Conservation (phyloP, 2,329 filamentous ascomycete species). For the Diaporthe ilicicola region DNA sequence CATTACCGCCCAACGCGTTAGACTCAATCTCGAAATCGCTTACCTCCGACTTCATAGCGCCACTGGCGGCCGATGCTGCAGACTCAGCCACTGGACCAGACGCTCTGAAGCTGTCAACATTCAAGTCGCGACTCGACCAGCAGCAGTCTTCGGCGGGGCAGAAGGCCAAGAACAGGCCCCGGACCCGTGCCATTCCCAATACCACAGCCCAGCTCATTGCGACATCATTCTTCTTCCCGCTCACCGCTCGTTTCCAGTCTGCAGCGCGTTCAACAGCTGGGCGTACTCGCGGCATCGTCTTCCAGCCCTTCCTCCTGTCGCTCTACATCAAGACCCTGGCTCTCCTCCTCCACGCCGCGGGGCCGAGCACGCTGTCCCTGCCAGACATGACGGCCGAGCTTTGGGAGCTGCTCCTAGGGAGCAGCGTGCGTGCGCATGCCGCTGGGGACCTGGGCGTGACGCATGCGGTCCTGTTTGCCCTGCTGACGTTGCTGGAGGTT, state of each 20-base stretch:
- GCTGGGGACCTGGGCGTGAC: constrained; percentile 72
- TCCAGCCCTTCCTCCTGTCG: constrained; percentile 78
- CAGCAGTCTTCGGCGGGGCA: constrained; percentile 55
- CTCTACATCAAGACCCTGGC: constrained; percentile 88
- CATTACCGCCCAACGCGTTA: constrained; percentile 67
- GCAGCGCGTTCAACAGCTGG: constrained; percentile 55
- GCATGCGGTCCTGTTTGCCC: constrained; percentile 78
- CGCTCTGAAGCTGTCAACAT: constrained; percentile 87
- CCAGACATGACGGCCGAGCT: constrained; percentile 85
- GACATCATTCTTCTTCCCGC: constrained; percentile 83
- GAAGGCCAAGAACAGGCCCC: constrained; percentile 44
- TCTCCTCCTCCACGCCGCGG: constrained; percentile 82
- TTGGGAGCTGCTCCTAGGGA: constrained; percentile 78
- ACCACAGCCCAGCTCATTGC: constrained; percentile 80
- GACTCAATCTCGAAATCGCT: constrained; percentile 74
- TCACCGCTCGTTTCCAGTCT: constrained; percentile 82
- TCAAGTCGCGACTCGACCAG: constrained; percentile 79
- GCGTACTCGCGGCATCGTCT: constrained; percentile 66
- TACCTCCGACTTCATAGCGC: constrained; percentile 77
- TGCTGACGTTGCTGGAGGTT: constrained; percentile 83
- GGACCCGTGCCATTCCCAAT: constrained; percentile 72
- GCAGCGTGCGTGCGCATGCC: constrained; percentile 66
- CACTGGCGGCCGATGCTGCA: constrained; percentile 82
- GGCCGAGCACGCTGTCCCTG: constrained; percentile 78
- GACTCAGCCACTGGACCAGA: constrained; percentile 83